Percentiles rank a stretch among this genome's conserved stretches.
Evolutionary conservation across 495 filamentous ascomycete genomes (phyloP).

Genomic region (Penicillium longicatenatum): DNA sequence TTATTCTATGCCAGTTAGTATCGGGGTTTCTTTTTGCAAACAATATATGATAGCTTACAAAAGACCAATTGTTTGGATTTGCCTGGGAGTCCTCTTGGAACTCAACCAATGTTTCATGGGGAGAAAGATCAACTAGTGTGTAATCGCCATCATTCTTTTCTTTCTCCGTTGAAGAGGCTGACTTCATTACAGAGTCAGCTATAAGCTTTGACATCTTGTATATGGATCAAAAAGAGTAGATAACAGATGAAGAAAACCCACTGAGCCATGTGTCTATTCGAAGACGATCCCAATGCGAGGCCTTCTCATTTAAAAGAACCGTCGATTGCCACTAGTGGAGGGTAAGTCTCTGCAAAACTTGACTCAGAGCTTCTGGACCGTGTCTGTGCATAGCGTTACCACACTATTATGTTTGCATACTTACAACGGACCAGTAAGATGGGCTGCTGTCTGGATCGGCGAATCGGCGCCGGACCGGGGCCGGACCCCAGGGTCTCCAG

Average conservation of each 20-base stretch:
- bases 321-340: conserved; percentile 16
- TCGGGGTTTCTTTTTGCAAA: background rate
- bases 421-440: conserved; percentile 22
- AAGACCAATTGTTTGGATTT: conserved; percentile 36
- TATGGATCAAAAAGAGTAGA: background rate
- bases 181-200: conserved; percentile 1
- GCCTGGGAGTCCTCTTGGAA: conserved; percentile 29
- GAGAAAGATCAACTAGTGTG: conserved; percentile 24
- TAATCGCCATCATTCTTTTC: conserved; percentile 15
- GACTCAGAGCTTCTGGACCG: conserved; percentile 25
- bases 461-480: conserved; percentile 31
- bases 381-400: conserved; percentile 17
- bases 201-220: conserved; percentile 13
- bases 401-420: conserved; percentile 23
- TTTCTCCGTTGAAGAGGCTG: background rate
- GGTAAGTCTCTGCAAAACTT: conserved; percentile 11
- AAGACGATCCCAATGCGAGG: background rate
- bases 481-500: conserved; percentile 25
- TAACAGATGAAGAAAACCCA: conserved; percentile 4
- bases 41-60: conserved; percentile 23
- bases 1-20: conserved; percentile 38
- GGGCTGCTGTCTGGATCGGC: conserved; percentile 11
- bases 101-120: conserved; percentile 33
- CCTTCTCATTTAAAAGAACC: conserved; percentile 20
- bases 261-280: conserved; percentile 9